Evolutionary conservation across 805 yeast genomes (phyloP), one percentile per base, ranked within the genome.

Genomic region (Yarrowia phangngaensis): DNA sequence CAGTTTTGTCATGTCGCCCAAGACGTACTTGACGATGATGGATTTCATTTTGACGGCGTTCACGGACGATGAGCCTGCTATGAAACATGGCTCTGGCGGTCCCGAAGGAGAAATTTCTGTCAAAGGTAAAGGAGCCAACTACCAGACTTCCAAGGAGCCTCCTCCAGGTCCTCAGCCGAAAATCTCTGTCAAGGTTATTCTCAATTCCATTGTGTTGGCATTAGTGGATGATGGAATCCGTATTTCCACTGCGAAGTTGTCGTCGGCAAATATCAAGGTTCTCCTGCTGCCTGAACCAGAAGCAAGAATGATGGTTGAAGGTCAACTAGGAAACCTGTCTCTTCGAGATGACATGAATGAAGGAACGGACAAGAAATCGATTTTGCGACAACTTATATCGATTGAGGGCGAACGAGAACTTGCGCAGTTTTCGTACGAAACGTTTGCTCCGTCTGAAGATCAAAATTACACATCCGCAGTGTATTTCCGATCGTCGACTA

Each of bases 41-140:
- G 90, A 88, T 62, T 92, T 82, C 62, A 71, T 84, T 2, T 68
- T 89, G 58, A 84, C 87, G 34, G 92, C 97, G 0, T 92, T 92
- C 62, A 83, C 96, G 0, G 82, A 82, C 63, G 95, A 95, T 0
- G 74, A 78, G 53, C 47, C 50, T 9, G 26, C 40, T 7, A 11
- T 32, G 15, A 24, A 45, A 16, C 26, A 27, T 20, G 27, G 33
- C 6, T 28, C 48, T 3, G 22, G 16, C 14, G 20, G 15, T 15
- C 11, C 20, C 6, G 45, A 22, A 8, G 48, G 34, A 9, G 20
- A 13, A 7, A 13, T 31, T 31, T 6, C 17, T 8, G 16, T 8
- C 30, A 33, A 45, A 15, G 40, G 40, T 14, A 29, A 30, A 15
- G 48, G 35, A 7, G 34, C 48, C 13, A 29, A 29, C 22, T 38